These are phyloP conservation scores for Apophysomyces trapeziformis DNA, from an alignment of 371 early-diverging fungal species.

Conservation along the genomic window DNA sequence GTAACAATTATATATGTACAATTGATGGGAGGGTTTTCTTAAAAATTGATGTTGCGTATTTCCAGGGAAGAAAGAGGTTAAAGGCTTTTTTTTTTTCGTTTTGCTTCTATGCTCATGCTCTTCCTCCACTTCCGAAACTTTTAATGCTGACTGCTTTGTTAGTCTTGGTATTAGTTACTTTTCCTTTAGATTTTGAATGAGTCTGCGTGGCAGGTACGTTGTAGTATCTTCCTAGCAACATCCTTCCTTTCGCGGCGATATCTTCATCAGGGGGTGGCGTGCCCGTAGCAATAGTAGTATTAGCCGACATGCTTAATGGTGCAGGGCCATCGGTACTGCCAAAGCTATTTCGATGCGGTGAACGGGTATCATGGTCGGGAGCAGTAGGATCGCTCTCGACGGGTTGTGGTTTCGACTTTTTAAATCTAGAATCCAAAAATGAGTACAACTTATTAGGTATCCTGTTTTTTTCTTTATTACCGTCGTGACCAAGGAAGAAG, in stretches of 20 bases:
- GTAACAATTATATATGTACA: too few species aligned
- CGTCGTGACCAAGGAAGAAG: slow-evolving; percentile 20
- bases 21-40: too few species aligned
- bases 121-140: slow-evolving; percentile 1
- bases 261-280: slow-evolving; percentile 20
- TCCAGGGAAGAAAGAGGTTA: too few species aligned
- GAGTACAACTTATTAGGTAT: background rate
- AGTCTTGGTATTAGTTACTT: background rate
- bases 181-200: background rate
- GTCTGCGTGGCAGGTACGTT: slow-evolving; percentile 16
- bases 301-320: background rate
- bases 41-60: too few species aligned
- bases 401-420: slow-evolving; percentile 4
- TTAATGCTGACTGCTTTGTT: slow-evolving; percentile 11
- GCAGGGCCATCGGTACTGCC: slow-evolving; percentile 18
- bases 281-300: background rate
- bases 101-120: background rate
- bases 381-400: background rate
- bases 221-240: slow-evolving; percentile 29
- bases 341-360: slow-evolving; percentile 18
- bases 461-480: background rate
- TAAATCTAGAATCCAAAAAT: slow-evolving; percentile 18
- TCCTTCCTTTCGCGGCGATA: slow-evolving; percentile 23
- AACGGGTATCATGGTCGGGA: background rate
- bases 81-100: background rate